Base-by-base conservation (phyloP, 2,329 filamentous ascomycete genomes). In the Pyrenochaeta sp. region DNA sequence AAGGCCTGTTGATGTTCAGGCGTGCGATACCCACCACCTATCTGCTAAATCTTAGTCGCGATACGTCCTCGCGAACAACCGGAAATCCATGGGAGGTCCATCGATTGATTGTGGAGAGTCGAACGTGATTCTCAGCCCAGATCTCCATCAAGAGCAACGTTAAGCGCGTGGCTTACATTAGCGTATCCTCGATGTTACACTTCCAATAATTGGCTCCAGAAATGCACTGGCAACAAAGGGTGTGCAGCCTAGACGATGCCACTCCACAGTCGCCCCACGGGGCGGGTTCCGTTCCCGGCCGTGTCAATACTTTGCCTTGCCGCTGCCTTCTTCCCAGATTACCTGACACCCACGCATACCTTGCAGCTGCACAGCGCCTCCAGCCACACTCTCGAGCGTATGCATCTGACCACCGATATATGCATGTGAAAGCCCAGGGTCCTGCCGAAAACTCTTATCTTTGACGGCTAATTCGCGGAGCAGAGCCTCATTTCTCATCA, bases 321-420 rank as follows among this genome's bases (percentile, higher is more conserved):
- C 47, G 32, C 24, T 50, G 47, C 47, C 47, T 50, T 50, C 46
- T 49, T 37, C 7, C n/a, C 13, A 24, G 19, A 49, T 24, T 28
- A 22, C 30, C 15, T 34, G 12, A 49, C 46, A 37, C 28, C 32
- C 28, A 34, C n/a, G 24, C 22, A 37, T 10, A 12, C 15, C 5
- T 49, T 9, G 15, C 28, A 19, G 19, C 19, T 19, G 19, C 19
- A 19, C 19, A 19, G 19, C 19, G 19, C 19, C 19, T 19, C 19
- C 19, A 19, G 19, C 19, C 19, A 19, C 19, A 19, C 19, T 19
- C 19, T 19, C 19, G 19, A 19, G 19, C 19, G 19, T 19, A 19
- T 24, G 28, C 32, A 9, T 10, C n/a, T 25, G 32, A 19, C 36
- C 46, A 49, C 46, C 27, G 19, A 49, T 37, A 28, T 34, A 9